A percentile compares a stretch with the other conserved stretches of the same genome.
These are phyloP conservation scores for Boletus calvinii DNA, from an alignment of 1,284 basidiomycete genomes.

Conservation along the genomic window DNA sequence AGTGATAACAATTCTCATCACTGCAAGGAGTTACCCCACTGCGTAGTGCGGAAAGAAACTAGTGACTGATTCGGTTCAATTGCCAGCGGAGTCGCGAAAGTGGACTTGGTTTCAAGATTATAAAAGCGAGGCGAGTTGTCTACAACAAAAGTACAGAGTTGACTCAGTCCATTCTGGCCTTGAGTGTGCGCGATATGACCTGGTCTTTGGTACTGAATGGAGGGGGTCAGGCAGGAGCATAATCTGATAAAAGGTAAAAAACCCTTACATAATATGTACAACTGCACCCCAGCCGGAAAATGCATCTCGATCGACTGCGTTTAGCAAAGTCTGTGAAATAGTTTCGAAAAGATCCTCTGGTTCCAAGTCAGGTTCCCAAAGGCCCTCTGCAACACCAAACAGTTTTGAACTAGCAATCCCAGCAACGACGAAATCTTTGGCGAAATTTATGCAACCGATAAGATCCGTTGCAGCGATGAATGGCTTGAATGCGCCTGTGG, in stretches of 20 bases:
- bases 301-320: constrained; percentile 95
- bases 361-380: constrained; percentile 97
- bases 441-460: constrained; percentile 94
- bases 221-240: constrained; percentile 15
- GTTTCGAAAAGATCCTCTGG: constrained; percentile 99
- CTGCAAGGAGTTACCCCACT: not conserved
- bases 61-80: not conserved
- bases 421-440: constrained; percentile 96
- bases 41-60: not conserved
- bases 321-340: constrained; percentile 93
- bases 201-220: constrained; percentile 77
- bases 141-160: constrained; percentile 20
- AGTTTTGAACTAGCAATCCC: constrained; percentile 94
- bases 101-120: not conserved
- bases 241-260: constrained; percentile 7
- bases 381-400: constrained; percentile 95
- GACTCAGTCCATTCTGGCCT: constrained; percentile 86
- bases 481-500: constrained; percentile 75
- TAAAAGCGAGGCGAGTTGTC: constrained; percentile 6
- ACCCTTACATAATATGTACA: constrained; percentile 91
- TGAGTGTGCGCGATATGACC: constrained; percentile 82
- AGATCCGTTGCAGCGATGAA: constrained; percentile 97
- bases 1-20: not conserved
- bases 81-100: not conserved
- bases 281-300: constrained; percentile 96